phyloP scores from a whole-genome alignment of 176 grass and related monocot genomes.

The Puccinellia tenuiflora region DNA sequence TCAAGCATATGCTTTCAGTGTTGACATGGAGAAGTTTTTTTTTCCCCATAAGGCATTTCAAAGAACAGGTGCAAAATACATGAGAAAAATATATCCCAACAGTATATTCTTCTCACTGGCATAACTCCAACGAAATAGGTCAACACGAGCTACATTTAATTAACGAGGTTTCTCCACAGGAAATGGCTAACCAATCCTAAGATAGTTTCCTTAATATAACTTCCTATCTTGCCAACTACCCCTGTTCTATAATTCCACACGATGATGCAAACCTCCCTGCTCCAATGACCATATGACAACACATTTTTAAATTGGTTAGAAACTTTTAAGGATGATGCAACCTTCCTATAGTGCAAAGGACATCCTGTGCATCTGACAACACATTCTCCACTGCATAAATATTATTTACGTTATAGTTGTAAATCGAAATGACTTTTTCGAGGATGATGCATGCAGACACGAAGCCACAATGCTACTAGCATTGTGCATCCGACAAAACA shows the following conservation, averaged over 20 bases:
- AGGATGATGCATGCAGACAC: constrained; percentile 16
- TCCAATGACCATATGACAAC: constrained; percentile 52
- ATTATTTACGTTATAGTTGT: constrained; percentile 8
- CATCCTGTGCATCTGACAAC: constrained; percentile 24
- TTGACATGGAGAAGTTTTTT: not conserved
- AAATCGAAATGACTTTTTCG: not conserved
- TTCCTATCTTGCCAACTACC: constrained; percentile 34
- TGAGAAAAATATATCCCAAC: constrained; percentile 18
- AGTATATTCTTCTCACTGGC: constrained; percentile 17
- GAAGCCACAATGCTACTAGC: not conserved
- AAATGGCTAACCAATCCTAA: constrained; percentile 16
- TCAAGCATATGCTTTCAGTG: not conserved
- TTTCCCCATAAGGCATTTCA: not conserved
- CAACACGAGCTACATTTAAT: constrained; percentile 15
- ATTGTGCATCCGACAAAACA: constrained; percentile 30
- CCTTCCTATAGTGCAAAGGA: constrained; percentile 12
- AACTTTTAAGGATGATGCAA: constrained; percentile 31
- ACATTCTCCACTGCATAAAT: constrained; percentile 25
- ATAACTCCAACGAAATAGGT: not conserved
- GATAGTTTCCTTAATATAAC: constrained; percentile 25
- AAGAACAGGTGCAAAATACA: not conserved
- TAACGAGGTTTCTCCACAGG: not conserved
- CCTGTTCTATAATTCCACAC: constrained; percentile 27
- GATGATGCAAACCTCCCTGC: constrained; percentile 23
- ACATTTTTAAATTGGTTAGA: constrained; percentile 19